Evolutionary conservation across 345 rosid genomes (phyloP).

Genomic region (Zanthoxylum bungeanum): DNA sequence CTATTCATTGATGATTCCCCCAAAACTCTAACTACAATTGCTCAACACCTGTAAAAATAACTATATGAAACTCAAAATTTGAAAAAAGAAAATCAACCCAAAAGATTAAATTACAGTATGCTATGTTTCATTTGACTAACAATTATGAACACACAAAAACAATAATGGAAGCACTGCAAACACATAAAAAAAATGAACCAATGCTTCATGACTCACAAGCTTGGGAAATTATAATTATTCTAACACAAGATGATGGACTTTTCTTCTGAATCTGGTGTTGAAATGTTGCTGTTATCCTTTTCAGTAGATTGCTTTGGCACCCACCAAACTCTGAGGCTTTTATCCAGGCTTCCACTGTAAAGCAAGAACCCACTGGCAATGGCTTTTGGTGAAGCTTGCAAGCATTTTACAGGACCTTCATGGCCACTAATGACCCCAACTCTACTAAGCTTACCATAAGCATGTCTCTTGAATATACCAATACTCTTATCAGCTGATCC

Average conservation of each 20-base stretch:
- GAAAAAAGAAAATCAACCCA: slow-evolving; percentile 5
- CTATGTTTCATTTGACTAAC: not conserved
- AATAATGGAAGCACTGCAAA: slow-evolving; percentile 30
- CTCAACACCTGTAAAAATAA: not conserved
- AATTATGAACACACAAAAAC: slow-evolving; percentile 14
- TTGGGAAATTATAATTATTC: not conserved
- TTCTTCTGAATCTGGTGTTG: slow-evolving; percentile 3
- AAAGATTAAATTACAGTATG: not conserved
- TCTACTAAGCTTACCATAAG: slow-evolving; percentile 42
- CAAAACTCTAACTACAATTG: slow-evolving; percentile 22
- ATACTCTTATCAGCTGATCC: slow-evolving; percentile 95
- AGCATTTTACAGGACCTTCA: slow-evolving; percentile 85
- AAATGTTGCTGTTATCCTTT: too few species aligned
- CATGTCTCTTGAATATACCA: slow-evolving; percentile 72
- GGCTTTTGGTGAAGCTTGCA: slow-evolving; percentile 60
- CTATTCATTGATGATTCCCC: slow-evolving; percentile 7
- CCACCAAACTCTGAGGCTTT: slow-evolving; percentile 91
- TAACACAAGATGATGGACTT: slow-evolving; percentile 14
- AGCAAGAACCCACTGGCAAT: slow-evolving; percentile 74
- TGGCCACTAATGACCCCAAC: slow-evolving; percentile 69
- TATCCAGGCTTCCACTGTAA: slow-evolving; percentile 92
- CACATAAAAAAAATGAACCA: slow-evolving; percentile 29
- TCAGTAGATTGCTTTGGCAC: slow-evolving; percentile 55
- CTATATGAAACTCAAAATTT: not conserved
- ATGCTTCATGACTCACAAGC: slow-evolving; percentile 21